Evolutionary conservation across 192 early-diverging fungal genomes (phyloP), one percentile per base, ranked within the genome.

Genomic region (Geranomyces variabilis): DNA sequence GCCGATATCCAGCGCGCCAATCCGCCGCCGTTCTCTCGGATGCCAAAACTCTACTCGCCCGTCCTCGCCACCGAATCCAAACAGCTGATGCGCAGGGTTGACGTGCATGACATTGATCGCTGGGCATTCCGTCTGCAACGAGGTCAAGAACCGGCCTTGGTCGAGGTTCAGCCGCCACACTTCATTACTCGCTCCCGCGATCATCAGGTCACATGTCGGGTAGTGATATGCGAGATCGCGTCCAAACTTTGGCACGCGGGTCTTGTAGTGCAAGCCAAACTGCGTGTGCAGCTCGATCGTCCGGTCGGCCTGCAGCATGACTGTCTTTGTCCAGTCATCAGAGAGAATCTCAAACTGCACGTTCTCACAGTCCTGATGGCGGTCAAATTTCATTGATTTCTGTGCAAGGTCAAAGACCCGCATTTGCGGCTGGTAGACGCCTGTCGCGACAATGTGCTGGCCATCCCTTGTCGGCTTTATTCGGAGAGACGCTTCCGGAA

Each of bases 301-400:
- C 22, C 96, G 82, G 77, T 99, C 96, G 45, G 86, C 86, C 74
- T 97, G 94, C 79, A 99, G 76, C 48, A 93, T 90, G 30, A 97
- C 94, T 4, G 86, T 83, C 75, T 99, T 99, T 30, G 94, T 96
- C 97, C 97, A 99, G 80, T 99, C 97, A 70, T 99, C 94, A 3
- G 94, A 95, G 26, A 99, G 79, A 58, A 94, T 89, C 86, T 82
- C 84, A 70, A 86, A 86, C 17, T 71, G 69, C 19, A 99, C 86
- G 74, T 96, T 97, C 73, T 99, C 97, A 10, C 88, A 80, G 67
- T 99, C 92, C 0, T 93, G 93, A 77, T 97, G 93, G 47, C 97
- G 89, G 72, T 99, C 96, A 77, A 99, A 97, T 80, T 99, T 99
- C 93, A 99, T 95, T 17, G 95, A 89, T 81, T 96, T 85, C 70